Percentiles rank a stretch among this genome's conserved stretches.
Conservation (phyloP, 2,329 filamentous ascomycete species). For the Chaetomium sp. region DNA sequence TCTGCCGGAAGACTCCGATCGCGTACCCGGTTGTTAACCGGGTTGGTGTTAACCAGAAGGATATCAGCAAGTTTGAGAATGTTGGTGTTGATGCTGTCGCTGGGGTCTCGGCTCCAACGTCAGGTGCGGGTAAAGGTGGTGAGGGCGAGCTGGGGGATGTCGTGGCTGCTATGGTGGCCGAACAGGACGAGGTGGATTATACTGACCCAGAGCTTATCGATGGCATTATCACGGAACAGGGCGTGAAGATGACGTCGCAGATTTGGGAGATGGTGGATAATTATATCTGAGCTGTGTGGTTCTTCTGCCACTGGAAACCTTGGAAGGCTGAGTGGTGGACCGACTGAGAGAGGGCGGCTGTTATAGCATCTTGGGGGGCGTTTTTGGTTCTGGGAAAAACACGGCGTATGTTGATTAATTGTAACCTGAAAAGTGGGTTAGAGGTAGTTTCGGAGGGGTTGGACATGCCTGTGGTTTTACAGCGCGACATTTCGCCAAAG, state of each 20-base stretch:
- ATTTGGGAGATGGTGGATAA: constrained; percentile 25
- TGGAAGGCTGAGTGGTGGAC: neutral
- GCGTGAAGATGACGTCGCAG: constrained; percentile 54
- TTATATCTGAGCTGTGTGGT: constrained; percentile 13
- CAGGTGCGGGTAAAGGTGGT: too few species aligned
- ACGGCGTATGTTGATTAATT: neutral
- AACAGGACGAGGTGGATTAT: constrained; percentile 60
- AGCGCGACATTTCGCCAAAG: too few species aligned
- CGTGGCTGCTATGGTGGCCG: constrained; percentile 28
- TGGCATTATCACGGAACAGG: constrained; percentile 69
- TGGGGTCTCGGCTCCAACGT: too few species aligned
- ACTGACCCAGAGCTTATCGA: constrained; percentile 66
- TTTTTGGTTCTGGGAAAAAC: neutral
- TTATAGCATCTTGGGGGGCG: constrained; percentile 1
- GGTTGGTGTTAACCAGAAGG: constrained; percentile 64
- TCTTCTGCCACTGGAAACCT: neutral
- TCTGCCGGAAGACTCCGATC: constrained; percentile 78
- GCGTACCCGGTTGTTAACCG: constrained; percentile 64
- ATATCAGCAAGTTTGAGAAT: constrained; percentile 26
- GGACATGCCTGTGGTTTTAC: too few species aligned
- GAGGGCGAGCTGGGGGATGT: neutral
- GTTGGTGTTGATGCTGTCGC: constrained; percentile 10
- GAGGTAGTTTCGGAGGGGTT: too few species aligned
- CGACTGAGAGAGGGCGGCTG: neutral
- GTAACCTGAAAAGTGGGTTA: too few species aligned